Base-by-base conservation (phyloP, 2,329 filamentous ascomycete species). In the Aspergillus versicolor region DNA sequence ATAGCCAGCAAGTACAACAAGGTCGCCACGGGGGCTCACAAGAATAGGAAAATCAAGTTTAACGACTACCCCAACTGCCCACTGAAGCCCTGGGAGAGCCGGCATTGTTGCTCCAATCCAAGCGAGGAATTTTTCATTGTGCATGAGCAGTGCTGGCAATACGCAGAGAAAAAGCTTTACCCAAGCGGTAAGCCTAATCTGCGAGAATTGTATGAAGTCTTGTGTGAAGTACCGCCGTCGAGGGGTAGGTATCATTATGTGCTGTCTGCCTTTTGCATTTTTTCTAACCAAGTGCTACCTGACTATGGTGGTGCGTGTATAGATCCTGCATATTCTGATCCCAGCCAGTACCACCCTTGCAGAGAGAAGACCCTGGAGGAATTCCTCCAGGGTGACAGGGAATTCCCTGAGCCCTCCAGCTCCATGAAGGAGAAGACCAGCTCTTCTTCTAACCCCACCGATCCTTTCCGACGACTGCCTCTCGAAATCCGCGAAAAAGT, bases 401-500 rank as follows among this genome's bases (percentile, higher is more conserved):
- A 47, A 5, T 24, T 52, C 5, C 41, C 60, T 12, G 27, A 47
- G 15, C n/a, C 41, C 37, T 37, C 34, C 22, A 34, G 27, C 27
- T 15, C 19, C 22, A 34, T 19, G 19, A 12, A 38, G 19, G 11
- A 22, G 32, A 24, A 37, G 30, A 3, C 30, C 11, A 13, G 27
- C 21, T 17, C 37, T 9, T 13, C 5, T 4, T 7, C 4, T 9
- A 52, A 53, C 30, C 44, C 27, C 7, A 48, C 24, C 5, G 43
- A 60, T 24, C 2, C 3, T 15, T 52, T 56, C n/a, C 15, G 19
- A 13, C 37, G 40, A 15, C 32, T 63, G 19, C 54, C 61, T 11
- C 15, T 60, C 11, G 61, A 61, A 30, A 17, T 54, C 5, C 41
- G 47, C 12, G 37, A 57, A 15, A 21, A 44, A 1, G 52, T 62